phyloP scores from a whole-genome alignment of 352 stramenopile genomes.

The Phytopythium cucurbitacearum region DNA sequence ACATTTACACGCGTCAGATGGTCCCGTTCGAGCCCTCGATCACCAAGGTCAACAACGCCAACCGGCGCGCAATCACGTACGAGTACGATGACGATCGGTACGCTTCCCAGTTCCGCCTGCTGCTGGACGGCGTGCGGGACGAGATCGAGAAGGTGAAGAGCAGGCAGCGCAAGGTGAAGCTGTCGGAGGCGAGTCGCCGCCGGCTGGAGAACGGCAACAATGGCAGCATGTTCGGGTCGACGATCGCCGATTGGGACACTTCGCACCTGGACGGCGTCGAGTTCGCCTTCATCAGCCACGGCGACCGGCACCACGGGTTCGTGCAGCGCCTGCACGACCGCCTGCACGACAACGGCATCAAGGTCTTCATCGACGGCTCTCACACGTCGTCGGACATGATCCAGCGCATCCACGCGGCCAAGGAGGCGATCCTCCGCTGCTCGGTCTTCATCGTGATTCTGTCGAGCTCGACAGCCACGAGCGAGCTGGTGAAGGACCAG shows the following conservation, averaged over 20 bases:
- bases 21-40: conserved; percentile 76
- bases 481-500: conserved; percentile 78
- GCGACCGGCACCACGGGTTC: conserved; percentile 63
- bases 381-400: conserved; percentile 46
- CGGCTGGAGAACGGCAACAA: conserved; percentile 22
- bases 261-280: conserved; percentile 24
- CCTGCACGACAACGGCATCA: conserved; percentile 44
- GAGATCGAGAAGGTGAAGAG: conserved; percentile 77
- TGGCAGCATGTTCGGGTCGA: conserved; percentile 18
- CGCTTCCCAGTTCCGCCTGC: conserved; percentile 45
- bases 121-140: conserved; percentile 71
- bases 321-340: conserved; percentile 56
- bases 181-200: conserved; percentile 27
- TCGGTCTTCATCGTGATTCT: conserved; percentile 68
- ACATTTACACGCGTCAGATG: conserved; percentile 83
- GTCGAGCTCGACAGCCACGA: conserved; percentile 53
- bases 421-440: conserved; percentile 80
- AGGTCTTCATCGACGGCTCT: conserved; percentile 50
- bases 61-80: conserved; percentile 57
- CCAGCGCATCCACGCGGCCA: conserved; percentile 58
- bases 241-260: conserved; percentile 32
- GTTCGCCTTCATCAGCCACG: conserved; percentile 73
- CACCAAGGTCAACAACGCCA: conserved; percentile 43
- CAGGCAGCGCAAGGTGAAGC: conserved; percentile 53
- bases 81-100: conserved; percentile 63